Conservation (phyloP, 345 rosid species). For the Hibiscus mutabilis region DNA sequence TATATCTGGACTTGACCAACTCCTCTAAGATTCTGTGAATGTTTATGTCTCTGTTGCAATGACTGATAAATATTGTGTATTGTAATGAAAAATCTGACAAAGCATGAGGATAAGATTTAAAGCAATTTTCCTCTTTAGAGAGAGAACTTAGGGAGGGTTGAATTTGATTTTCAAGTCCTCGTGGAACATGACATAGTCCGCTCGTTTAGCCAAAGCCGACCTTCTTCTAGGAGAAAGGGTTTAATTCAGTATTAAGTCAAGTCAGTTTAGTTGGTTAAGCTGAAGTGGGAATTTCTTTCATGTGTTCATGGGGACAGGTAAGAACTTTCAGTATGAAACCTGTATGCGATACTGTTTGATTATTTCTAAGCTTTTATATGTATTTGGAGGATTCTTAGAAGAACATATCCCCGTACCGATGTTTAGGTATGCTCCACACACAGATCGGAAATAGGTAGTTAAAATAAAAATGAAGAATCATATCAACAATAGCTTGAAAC, state of each 20-base stretch:
- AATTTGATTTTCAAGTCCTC: background rate
- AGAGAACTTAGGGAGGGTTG: background rate
- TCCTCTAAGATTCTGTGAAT: background rate
- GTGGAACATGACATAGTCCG: background rate
- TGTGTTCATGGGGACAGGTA: background rate
- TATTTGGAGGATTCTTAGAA: background rate
- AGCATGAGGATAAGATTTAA: background rate
- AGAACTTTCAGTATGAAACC: background rate
- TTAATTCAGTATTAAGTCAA: background rate
- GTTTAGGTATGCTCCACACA: background rate
- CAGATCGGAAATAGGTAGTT: too few relatives aligned
- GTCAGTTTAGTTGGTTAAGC: background rate
- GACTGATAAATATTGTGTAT: background rate
- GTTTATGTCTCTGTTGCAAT: background rate
- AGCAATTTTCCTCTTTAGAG: background rate
- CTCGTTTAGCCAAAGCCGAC: background rate
- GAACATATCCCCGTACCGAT: constrained; percentile 3
- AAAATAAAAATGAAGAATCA: background rate
- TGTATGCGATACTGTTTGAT: background rate
- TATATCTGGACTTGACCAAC: background rate
- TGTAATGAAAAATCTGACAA: background rate
- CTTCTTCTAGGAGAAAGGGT: background rate
- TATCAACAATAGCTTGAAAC: constrained; percentile 7
- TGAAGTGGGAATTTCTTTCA: background rate
- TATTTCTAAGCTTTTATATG: background rate